Percentiles rank a stretch among this genome's conserved stretches.
Evolutionary conservation across 805 yeast species (phyloP).

Genomic region (Maudiozyma bulderi): DNA sequence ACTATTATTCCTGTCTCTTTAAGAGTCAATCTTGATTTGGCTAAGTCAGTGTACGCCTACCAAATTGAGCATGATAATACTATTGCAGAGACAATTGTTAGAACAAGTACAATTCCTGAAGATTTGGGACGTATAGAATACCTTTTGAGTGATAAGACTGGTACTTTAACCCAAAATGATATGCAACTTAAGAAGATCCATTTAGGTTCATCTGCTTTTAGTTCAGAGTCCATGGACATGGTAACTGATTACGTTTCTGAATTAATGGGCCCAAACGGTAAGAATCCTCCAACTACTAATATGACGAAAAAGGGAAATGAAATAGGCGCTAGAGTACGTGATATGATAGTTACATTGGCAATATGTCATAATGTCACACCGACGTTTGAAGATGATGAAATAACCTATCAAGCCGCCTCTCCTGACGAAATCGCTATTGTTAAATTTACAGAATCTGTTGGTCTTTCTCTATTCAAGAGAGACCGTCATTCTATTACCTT

Average conservation of each 20-base stretch:
- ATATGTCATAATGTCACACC: constrained; percentile 98
- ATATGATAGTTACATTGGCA: constrained; percentile 72
- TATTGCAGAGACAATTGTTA: constrained; percentile 80
- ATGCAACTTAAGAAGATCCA: constrained; percentile 94
- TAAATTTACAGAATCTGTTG: constrained; percentile 78
- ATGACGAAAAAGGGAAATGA: constrained; percentile 47
- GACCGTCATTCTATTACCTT: constrained; percentile 71
- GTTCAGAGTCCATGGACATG: constrained; percentile 85
- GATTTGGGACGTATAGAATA: constrained; percentile 95
- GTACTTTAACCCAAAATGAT: constrained; percentile 94
- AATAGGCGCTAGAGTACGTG: constrained; percentile 65
- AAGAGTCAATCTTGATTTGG: constrained; percentile 89
- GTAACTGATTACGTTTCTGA: constrained; percentile 57
- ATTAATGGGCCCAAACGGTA: constrained; percentile 10
- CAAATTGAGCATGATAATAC: constrained; percentile 83
- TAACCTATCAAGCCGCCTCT: constrained; percentile 92
- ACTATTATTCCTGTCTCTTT: constrained; percentile 94
- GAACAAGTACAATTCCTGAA: constrained; percentile 97
- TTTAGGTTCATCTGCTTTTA: constrained; percentile 84
- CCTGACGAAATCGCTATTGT: constrained; percentile 98
- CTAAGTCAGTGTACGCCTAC: constrained; percentile 90
- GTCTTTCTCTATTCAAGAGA: constrained; percentile 68
- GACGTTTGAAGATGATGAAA: constrained; percentile 63
- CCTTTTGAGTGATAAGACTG: constrained; percentile 87
- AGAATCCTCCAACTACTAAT: constrained; percentile 6